Percentiles rank a stretch among this genome's conserved stretches.
phyloP scores from a whole-genome alignment of 805 yeast genomes.

The Wickerhamiella azymoides region DNA sequence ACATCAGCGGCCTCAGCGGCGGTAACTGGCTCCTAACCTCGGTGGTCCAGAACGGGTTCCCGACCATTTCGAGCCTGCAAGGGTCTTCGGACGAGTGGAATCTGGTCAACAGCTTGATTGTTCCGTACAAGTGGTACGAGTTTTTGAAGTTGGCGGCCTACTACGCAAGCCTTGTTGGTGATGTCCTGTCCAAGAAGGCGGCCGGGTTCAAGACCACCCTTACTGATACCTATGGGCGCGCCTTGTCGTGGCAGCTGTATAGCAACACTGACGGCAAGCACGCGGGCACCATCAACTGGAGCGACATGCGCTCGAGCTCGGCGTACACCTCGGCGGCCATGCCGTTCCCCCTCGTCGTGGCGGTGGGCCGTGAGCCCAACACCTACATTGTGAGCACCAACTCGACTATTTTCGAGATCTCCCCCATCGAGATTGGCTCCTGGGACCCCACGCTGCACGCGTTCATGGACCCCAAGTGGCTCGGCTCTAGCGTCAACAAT shows the following conservation, averaged over 20 bases:
- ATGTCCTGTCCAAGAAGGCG: not conserved
- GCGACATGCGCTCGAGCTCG: conserved; percentile 39
- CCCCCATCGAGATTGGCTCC: conserved; percentile 52
- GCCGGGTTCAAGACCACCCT: conserved; percentile 51
- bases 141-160: not conserved
- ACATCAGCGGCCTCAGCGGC: conserved; percentile 52
- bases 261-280: conserved; percentile 26
- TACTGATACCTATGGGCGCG: conserved; percentile 64
- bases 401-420: conserved; percentile 39
- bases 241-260: conserved; percentile 42
- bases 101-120: not conserved
- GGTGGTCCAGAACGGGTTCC: conserved; percentile 26
- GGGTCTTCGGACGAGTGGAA: conserved; percentile 3
- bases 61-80: not conserved
- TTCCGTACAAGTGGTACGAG: conserved; percentile 7
- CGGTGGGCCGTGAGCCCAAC: conserved; percentile 26
- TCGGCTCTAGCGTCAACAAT: conserved; percentile 30
- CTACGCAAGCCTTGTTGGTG: not conserved
- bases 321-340: conserved; percentile 38
- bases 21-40: conserved; percentile 54
- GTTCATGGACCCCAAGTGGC: conserved; percentile 45
- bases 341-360: conserved; percentile 47
- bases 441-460: conserved; percentile 56
- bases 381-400: conserved; percentile 30
- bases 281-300: conserved; percentile 42